Base-by-base conservation (phyloP, 73 alveolate species). In the Blepharisma japonicum region DNA sequence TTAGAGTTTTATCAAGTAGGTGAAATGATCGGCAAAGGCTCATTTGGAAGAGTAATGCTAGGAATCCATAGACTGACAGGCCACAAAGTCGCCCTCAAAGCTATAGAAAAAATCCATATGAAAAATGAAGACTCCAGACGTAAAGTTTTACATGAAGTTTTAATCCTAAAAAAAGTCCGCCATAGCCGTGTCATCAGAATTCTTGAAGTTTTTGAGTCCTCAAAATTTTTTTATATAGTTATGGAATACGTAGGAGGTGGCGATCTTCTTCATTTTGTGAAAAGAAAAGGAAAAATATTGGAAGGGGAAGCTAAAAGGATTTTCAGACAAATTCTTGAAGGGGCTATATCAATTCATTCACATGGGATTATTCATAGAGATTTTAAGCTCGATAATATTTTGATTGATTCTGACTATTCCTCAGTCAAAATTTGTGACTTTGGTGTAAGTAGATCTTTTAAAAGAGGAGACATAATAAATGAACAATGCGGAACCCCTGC, bases 401-500 rank as follows among this genome's bases (percentile, higher is more conserved):
- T 96, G 55, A 91, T 96, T 32, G 97, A 96, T 85, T 84, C 95
- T 55, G 86, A 89, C n/a, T 78, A 82, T 6, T 54, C 82, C 46
- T 90, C 92, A 32, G 94, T 96, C 11, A 96, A 96, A 87, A 81
- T 96, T 42, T 95, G 97, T 79, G 99, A 96, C 87, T 96, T 95
- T 49, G 99, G 99, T 5, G 98, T 96, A 42, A 88, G 97, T 8
- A 96, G 93, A 81, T 46, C 81, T 55, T 79, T 91, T 42, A 86
- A 74, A 45, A 90, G 87, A 55, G 97, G 96, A 7, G 91, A 93
- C 56, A 89, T 83, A 46, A 89, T 96, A 86, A 85, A 86, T 11
- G 99, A 96, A 77, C 91, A 96, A 80, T 96, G 99, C 71, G 99
- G 99, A 23, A 96, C 99, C 3, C 99, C 99, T 3, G 99, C 99